These are phyloP conservation scores for Scenedesmus sp. DNA, from an alignment of 163 green algal species.

Conservation along the genomic window DNA sequence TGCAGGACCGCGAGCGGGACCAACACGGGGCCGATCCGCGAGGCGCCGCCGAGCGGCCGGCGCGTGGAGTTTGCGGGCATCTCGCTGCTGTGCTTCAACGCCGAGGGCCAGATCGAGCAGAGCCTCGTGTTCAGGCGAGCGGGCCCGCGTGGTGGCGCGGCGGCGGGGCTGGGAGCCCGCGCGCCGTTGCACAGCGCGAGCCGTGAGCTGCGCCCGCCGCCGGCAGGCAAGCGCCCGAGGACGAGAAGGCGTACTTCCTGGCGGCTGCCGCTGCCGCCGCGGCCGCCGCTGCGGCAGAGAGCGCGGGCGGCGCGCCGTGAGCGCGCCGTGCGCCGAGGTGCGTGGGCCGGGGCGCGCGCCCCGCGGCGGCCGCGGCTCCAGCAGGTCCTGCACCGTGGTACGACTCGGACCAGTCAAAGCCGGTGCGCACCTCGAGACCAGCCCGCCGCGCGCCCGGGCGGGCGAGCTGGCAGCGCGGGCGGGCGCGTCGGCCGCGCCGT, in stretches of 20 bases:
- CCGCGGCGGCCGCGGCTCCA: too few species aligned
- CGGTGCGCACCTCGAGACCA: too few species aligned
- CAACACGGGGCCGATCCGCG: slow-evolving; percentile 44
- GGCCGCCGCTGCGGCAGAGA: too few species aligned
- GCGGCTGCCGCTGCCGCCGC: too few species aligned
- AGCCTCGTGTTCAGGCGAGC: slow-evolving; percentile 45
- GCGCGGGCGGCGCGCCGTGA: too few species aligned
- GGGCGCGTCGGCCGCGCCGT: too few species aligned
- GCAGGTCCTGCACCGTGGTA: too few species aligned
- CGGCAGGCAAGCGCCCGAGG: slow-evolving; percentile 45
- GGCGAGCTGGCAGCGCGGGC: too few species aligned
- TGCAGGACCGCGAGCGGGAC: slow-evolving; percentile 40
- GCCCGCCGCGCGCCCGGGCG: too few species aligned
- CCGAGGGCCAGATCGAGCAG: slow-evolving; percentile 7
- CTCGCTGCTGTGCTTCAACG: slow-evolving; percentile 31
- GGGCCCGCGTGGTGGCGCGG: neutral
- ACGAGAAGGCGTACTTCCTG: slow-evolving; percentile 45
- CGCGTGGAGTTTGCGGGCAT: slow-evolving; percentile 40
- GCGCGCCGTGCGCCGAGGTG: too few species aligned
- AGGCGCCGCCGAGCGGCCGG: slow-evolving; percentile 38
- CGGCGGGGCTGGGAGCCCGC: neutral
- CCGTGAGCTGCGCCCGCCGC: neutral
- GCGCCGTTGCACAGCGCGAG: neutral
- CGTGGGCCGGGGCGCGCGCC: too few species aligned
- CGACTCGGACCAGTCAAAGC: too few species aligned